Conservation (phyloP, 305 asterid species). For the Solanum chacoense region DNA sequence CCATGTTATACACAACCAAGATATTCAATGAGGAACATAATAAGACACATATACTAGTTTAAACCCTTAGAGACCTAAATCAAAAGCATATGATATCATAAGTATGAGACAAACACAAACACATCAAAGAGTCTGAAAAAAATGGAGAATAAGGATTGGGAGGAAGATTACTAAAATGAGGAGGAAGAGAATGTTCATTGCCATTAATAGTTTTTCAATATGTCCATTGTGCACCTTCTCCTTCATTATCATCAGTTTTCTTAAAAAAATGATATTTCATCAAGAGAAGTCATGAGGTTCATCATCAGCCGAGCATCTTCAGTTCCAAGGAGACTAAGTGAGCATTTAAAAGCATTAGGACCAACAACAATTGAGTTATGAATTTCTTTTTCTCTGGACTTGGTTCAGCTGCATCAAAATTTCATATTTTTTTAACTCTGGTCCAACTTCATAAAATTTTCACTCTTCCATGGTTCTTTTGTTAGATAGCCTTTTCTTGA, state of each 20-base stretch:
- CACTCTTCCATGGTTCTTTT: background rate
- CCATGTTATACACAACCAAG: background rate
- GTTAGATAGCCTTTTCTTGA: background rate
- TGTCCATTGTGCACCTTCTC: background rate
- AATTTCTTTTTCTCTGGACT: background rate
- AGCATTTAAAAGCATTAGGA: background rate
- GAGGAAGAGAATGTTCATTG: background rate
- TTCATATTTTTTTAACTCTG: background rate
- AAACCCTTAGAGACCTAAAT: background rate
- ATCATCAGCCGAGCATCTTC: background rate
- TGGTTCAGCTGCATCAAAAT: background rate
- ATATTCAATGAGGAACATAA: background rate
- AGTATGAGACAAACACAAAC: background rate
- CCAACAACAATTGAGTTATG: background rate
- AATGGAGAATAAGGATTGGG: background rate
- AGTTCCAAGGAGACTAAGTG: background rate
- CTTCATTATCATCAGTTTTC: background rate
- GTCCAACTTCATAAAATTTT: background rate
- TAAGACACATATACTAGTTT: background rate
- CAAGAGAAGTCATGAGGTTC: background rate
- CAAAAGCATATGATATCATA: background rate
- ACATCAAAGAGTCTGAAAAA: background rate
- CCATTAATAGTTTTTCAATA: background rate
- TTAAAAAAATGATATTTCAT: too few relatives aligned
- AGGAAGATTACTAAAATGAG: background rate